A percentile compares a stretch with the other conserved stretches of the same genome.
Conservation (phyloP, 1,139 yeast species). For the Taphrina wiesneri region DNA sequence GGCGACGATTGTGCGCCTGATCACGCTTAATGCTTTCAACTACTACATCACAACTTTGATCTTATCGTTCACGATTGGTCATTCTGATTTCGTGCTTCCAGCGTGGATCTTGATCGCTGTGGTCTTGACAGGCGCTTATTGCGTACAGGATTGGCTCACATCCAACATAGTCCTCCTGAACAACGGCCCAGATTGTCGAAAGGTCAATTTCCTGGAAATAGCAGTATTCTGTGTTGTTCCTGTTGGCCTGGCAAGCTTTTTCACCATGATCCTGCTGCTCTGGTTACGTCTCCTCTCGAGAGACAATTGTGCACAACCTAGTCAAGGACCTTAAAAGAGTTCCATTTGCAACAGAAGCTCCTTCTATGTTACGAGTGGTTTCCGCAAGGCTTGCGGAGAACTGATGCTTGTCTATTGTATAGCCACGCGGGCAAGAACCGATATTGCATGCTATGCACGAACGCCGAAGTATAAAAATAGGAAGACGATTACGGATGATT, state of each 20-base stretch:
- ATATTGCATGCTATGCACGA: too few relatives aligned
- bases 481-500: too few relatives aligned
- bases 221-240: constrained; percentile 97
- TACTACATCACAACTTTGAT: constrained; percentile 38
- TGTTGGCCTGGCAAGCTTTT: constrained; percentile 88
- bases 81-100: constrained; percentile 54
- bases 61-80: constrained; percentile 48
- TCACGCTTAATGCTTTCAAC: constrained; percentile 75
- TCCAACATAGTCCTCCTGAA: constrained; percentile 56
- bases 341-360: too few relatives aligned
- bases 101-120: constrained; percentile 91
- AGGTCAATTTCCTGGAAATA: constrained; percentile 69
- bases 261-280: constrained; percentile 66
- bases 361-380: too few relatives aligned
- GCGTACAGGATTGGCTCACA: constrained; percentile 84
- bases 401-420: too few relatives aligned
- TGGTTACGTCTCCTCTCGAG: constrained; percentile 13
- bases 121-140: constrained; percentile 76
- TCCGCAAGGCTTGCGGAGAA: too few relatives aligned
- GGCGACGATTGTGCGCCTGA: constrained; percentile 83
- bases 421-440: too few relatives aligned
- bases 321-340: too few relatives aligned
- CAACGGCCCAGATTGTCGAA: constrained; percentile 52
- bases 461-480: too few relatives aligned
- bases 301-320: neutral